Evolutionary conservation across 140 eudicot genomes (phyloP).

Genomic region (Cichorium intybus): DNA sequence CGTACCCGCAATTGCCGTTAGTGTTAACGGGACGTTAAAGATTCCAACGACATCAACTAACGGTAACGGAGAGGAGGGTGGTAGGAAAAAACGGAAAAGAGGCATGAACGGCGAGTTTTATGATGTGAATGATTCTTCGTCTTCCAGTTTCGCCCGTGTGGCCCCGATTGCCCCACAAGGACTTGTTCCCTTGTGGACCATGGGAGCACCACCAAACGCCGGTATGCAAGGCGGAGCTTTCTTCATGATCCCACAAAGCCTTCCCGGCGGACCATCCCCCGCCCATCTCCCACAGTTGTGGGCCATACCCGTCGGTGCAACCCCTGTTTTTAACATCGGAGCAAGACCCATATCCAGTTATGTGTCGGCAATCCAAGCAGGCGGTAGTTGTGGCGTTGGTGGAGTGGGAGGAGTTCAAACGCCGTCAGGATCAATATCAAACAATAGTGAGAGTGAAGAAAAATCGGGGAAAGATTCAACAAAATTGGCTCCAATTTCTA

Average conservation of each 20-base stretch:
- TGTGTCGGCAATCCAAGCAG: not conserved
- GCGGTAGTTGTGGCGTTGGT: not conserved
- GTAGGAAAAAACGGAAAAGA: not conserved
- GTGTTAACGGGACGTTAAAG: not conserved
- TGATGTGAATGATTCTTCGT: not conserved
- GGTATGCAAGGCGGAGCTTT: not conserved
- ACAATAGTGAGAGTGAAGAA: not conserved
- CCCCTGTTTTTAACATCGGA: not conserved
- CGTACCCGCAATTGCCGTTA: not conserved
- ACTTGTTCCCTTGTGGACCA: not conserved
- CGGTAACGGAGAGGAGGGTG: not conserved
- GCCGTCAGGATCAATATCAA: not conserved
- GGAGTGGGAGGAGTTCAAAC: not conserved
- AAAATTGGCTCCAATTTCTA: not conserved
- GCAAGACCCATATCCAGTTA: not conserved
- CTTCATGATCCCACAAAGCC: not conserved
- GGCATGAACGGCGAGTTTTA: no score
- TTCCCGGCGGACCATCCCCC: not conserved
- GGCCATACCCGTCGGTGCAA: not conserved
- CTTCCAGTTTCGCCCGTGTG: not conserved
- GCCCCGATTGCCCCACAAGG: not conserved
- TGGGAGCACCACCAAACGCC: not conserved
- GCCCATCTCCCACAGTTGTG: not conserved
- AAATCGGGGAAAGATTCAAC: not conserved
- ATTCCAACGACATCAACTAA: not conserved